A percentile compares a stretch with the other conserved stretches of the same genome.
Conservation (phyloP, 257 asterid species). For the Przewalskia tangutica region DNA sequence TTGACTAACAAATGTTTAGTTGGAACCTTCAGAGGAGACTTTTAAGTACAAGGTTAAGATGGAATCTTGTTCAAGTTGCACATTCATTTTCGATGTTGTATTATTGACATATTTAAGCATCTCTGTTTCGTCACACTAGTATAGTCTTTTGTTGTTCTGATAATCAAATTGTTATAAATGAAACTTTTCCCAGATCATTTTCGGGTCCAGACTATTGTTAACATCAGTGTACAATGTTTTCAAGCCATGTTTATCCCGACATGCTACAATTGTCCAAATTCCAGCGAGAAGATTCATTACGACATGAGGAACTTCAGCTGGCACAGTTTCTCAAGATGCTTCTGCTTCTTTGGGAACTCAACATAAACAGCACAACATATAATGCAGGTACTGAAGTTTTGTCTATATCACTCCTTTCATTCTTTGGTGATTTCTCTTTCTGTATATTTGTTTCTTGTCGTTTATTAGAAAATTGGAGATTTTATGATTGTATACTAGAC, state of each 20-base stretch:
- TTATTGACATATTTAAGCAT: too few relatives aligned
- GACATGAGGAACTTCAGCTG: conserved; percentile 20
- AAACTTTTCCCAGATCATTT: too few relatives aligned
- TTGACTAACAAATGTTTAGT: too few relatives aligned
- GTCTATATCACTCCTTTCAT: background rate
- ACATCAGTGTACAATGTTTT: conserved; percentile 21
- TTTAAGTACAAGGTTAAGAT: too few relatives aligned
- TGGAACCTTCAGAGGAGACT: too few relatives aligned
- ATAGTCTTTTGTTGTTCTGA: too few relatives aligned
- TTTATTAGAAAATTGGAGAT: background rate
- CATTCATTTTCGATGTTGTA: too few relatives aligned
- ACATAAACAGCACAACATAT: conserved; percentile 88
- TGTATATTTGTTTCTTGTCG: too few relatives aligned
- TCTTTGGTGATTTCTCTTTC: background rate
- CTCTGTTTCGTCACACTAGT: too few relatives aligned
- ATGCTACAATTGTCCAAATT: conserved; percentile 16
- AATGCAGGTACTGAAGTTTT: conserved; percentile 56
- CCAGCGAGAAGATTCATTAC: conserved; percentile 30
- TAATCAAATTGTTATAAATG: too few relatives aligned
- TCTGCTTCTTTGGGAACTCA: conserved; percentile 38
- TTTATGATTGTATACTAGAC: background rate
- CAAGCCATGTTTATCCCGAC: conserved; percentile 20
- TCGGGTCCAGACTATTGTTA: too few relatives aligned
- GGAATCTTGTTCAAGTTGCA: too few relatives aligned
- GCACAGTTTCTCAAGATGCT: conserved; percentile 35